Percentiles rank a stretch among this genome's conserved stretches.
Conservation (phyloP, 2,329 filamentous ascomycete species). For the Microcyclospora tardicrescens region DNA sequence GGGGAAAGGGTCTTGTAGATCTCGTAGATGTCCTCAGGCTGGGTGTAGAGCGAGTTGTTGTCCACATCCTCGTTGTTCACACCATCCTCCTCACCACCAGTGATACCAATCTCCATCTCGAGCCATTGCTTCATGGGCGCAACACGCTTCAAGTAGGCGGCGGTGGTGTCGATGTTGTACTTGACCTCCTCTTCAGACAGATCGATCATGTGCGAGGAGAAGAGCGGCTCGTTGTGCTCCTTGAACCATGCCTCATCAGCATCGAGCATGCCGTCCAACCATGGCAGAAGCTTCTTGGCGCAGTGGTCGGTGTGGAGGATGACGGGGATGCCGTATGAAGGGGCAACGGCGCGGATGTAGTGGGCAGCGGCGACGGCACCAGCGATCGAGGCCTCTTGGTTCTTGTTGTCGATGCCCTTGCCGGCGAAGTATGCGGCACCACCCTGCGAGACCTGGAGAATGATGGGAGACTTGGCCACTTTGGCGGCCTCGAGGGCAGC, state of each 20-base stretch:
- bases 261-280: conserved; percentile 91
- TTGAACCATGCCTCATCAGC: conserved; percentile 95
- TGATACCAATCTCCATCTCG: conserved; percentile 96
- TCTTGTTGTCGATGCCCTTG: conserved; percentile 63
- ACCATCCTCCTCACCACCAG: conserved; percentile 93
- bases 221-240: conserved; percentile 79
- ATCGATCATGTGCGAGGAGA: conserved; percentile 98
- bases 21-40: conserved; percentile 88
- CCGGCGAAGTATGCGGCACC: conserved; percentile 54
- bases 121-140: conserved; percentile 98
- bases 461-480: conserved; percentile 79
- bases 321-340: conserved; percentile 78
- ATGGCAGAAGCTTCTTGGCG: conserved; percentile 97
- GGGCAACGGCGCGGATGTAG: conserved; percentile 81
- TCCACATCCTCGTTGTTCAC: conserved; percentile 98
- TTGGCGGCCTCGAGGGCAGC: conserved; percentile 87
- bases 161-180: conserved; percentile 84
- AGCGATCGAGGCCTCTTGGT: conserved; percentile 79
- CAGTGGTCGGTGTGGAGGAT: conserved; percentile 97
- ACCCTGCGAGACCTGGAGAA: conserved; percentile 88
- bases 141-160: conserved; percentile 83
- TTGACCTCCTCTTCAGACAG: conserved; percentile 82
- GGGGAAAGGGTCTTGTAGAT: conserved; percentile 77
- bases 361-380: conserved; percentile 82
- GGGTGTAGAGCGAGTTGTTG: conserved; percentile 94